These are phyloP conservation scores for Trichoderma gracile DNA, from an alignment of 2,329 filamentous ascomycete species.

Conservation along the genomic window DNA sequence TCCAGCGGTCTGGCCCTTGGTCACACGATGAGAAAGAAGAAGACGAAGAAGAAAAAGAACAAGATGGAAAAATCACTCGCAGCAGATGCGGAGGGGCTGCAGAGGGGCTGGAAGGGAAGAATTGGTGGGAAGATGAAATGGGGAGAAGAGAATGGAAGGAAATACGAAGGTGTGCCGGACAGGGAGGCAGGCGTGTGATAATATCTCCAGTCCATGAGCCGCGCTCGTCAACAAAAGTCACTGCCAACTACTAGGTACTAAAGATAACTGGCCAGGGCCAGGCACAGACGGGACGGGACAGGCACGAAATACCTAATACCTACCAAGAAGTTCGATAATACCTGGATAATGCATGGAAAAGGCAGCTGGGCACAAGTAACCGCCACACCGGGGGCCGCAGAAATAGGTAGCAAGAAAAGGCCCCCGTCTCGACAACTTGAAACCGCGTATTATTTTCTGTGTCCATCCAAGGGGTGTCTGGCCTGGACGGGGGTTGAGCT, in stretches of 20 bases:
- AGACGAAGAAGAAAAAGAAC: neutral
- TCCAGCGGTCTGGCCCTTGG: constrained; percentile 8
- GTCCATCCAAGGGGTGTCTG: constrained; percentile 15
- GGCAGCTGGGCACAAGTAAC: constrained; percentile 12
- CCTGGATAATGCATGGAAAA: neutral
- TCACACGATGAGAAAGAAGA: constrained; percentile 1
- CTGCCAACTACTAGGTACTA: no score
- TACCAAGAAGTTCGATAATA: no score
- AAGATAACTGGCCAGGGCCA: neutral
- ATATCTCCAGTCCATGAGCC: neutral
- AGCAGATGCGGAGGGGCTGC: constrained; percentile 10
- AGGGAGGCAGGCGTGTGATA: constrained; percentile 16
- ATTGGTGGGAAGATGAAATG: neutral
- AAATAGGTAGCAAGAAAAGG: neutral
- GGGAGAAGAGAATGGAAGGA: neutral
- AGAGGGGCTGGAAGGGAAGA: constrained; percentile 7
- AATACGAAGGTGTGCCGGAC: constrained; percentile 27
- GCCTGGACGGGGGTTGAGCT: constrained; percentile 5
- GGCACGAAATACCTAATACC: no score
- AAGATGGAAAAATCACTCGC: neutral
- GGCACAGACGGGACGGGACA: constrained; percentile 3
- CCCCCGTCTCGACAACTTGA: constrained; percentile 18
- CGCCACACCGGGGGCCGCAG: constrained; percentile 14
- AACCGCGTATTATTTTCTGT: constrained; percentile 23
- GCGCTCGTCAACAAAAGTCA: constrained; percentile 19